Evolutionary conservation across 768 basidiomycete species (phyloP), one percentile per base, ranked within the genome.

Genomic region (Phallus indusiatus): DNA sequence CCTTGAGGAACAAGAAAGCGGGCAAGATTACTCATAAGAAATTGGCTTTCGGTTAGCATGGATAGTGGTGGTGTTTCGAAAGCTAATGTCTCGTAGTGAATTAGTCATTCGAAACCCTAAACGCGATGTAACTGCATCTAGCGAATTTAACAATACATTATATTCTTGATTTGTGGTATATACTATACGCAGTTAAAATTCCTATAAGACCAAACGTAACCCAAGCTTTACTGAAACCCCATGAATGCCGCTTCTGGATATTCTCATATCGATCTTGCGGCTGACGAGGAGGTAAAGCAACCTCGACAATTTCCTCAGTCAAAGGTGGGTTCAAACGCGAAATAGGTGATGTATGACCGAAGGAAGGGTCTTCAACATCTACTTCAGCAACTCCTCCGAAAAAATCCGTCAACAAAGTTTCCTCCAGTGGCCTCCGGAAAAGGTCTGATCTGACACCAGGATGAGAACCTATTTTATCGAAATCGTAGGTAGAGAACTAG

Each of bases 361-460:
- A 42, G 42, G 42, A 42, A 42, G 12, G 42, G 42, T 51, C 57
- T n/a, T 73, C 68, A 16, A 93, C 74, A 65, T 97, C 91, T 0
- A 86, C 90, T 60, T 88, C 86, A 16, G 88, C 78, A 17, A 96
- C 90, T 1, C 90, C 94, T 1, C 91, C 91, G 64, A 94, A 86
- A 68, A 94, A 94, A 69, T 93, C 90, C 3, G 90, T 92, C 56
- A 93, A 78, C 2, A 80, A 75, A 1, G 81, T 77, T 9, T 77
- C 66, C 49, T 81, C 75, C n/a, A 92, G 76, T 7, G 81, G 76
- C 48, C 88, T 78, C 9, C 68, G 69, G 74, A 92, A 97, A 17
- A 94, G 78, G 68, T 90, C 89, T 22, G 82, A 82, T 54, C 94
- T 86, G 18, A 97, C 85, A n/a, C 95, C 95, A 0, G 94, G 80